Evolutionary conservation across 2,329 filamentous ascomycete species (phyloP), one percentile per base, ranked within the genome.

Genomic region (Penicillium sp.): DNA sequence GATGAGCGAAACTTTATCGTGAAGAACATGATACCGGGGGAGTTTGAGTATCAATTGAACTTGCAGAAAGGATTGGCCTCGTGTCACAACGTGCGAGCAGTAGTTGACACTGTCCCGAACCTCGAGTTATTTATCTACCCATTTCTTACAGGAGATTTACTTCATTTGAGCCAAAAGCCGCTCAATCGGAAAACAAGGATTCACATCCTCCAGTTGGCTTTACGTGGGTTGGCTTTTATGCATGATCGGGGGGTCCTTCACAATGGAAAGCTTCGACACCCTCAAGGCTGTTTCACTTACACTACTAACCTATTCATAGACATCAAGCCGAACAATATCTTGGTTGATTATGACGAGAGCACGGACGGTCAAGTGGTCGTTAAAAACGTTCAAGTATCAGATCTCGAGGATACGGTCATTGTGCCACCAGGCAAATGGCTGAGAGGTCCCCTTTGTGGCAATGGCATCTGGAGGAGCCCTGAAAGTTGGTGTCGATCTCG

Each of bases 401-500:
- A 71, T 45, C 60, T 74, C 2, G 69, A 71, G 18, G 67, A 71
- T 55, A 52, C 64, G 4, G 65, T 70, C 9, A 50, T 66, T 24
- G 36, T 72, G 0, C 58, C 57, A 27, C 59, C 62, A 1, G 67
- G 62, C 2, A 66, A 59, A 43, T 63, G 62, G 57, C 39, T 73
- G 6, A 46, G 36, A 38, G 64, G 59, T 21, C 55, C 60, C 27
- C 61, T 61, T 22, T 70, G 65, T 49, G 70, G 68, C 7, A 74
- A 74, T 60, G 56, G 67, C 7, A 52, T 73, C 3, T 74, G 69
- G 71, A 62, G 69, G 36, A 74, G 70, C 57, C 65, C 70, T 22
- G 71, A 74, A 27, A 50, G 11, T 39, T 22, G 36, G 32, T 10
- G 22, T 31, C 7, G 21, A 31, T 31, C 29, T 31, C 29, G 29